Percentiles rank a stretch among this genome's conserved stretches.
Evolutionary conservation across 345 rosid genomes (phyloP).

Genomic region (Syzygium oleosum): DNA sequence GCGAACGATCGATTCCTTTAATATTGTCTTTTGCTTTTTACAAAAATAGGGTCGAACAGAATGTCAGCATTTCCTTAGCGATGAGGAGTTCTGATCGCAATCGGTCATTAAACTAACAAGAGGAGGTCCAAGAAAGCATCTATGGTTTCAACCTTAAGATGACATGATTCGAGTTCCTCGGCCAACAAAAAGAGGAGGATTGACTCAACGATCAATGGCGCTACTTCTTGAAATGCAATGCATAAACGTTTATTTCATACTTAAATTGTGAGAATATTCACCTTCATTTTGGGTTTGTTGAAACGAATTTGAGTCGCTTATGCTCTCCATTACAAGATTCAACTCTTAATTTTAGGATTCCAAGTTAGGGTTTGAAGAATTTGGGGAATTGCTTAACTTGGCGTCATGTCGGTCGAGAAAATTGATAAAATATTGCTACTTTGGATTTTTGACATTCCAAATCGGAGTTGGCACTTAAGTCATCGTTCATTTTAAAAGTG

Average conservation of each 20-base stretch:
- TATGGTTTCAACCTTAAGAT: not conserved
- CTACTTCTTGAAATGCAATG: not conserved
- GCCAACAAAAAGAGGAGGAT: not conserved
- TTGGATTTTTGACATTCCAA: not conserved
- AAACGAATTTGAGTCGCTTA: not conserved
- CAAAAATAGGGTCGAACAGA: too few relatives aligned
- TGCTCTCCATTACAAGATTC: not conserved
- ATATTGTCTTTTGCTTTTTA: too few relatives aligned
- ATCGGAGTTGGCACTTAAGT: not conserved
- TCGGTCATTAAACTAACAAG: too few relatives aligned
- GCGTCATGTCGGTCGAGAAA: not conserved
- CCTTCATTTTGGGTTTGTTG: not conserved
- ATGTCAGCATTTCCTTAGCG: too few relatives aligned
- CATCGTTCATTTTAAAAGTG: not conserved
- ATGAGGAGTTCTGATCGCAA: too few relatives aligned
- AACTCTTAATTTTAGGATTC: not conserved
- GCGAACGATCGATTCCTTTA: too few relatives aligned
- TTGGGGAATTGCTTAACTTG: not conserved
- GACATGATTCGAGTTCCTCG: not conserved
- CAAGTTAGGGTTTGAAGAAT: not conserved
- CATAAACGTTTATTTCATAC: not conserved
- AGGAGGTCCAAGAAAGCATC: too few relatives aligned
- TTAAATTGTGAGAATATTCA: too few relatives aligned
- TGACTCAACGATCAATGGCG: not conserved
- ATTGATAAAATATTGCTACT: too few relatives aligned